Conservation (phyloP, 163 green algal genomes). For the Trebouxiophyceae sp. region DNA sequence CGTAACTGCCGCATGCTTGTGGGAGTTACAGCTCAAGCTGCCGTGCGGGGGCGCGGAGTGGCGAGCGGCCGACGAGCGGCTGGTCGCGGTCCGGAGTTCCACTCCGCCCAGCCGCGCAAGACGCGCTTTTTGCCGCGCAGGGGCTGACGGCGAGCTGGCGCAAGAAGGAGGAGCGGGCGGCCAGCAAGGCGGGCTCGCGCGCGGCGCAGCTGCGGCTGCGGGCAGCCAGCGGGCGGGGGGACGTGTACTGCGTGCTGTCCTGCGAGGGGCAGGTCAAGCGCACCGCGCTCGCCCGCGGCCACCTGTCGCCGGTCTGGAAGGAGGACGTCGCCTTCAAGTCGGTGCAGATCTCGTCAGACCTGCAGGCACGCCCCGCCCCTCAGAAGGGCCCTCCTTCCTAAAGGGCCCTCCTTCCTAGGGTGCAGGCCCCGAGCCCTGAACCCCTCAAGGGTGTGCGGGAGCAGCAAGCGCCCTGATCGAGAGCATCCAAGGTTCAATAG, state of each 20-base stretch:
- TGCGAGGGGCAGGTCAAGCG: constrained; percentile 26
- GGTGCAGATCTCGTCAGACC: constrained; percentile 29
- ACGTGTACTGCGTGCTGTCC: constrained; percentile 26
- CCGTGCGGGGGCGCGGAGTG: too few species aligned
- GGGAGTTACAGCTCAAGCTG: too few species aligned
- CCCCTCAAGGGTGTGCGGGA: background rate
- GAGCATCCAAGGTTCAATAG: too few species aligned
- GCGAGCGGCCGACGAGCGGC: too few species aligned
- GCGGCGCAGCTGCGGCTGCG: background rate
- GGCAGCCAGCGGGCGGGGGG: background rate
- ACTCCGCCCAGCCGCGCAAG: too few species aligned
- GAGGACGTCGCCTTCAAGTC: constrained; percentile 35
- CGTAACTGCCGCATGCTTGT: too few species aligned
- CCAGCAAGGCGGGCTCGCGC: background rate
- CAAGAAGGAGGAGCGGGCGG: background rate
- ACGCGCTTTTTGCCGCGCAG: too few species aligned
- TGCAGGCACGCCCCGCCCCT: constrained; percentile 14
- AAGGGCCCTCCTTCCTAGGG: too few species aligned
- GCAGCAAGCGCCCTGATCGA: too few species aligned
- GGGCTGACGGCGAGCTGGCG: constrained; percentile 10
- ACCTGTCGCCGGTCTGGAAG: constrained; percentile 22
- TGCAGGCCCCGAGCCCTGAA: too few species aligned
- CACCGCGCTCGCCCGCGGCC: constrained; percentile 10
- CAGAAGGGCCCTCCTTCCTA: too few species aligned
- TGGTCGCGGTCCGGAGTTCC: too few species aligned